Percentiles rank a stretch among this genome's conserved stretches.
phyloP scores from a whole-genome alignment of 768 basidiomycete species.

The Mycena sanguinolenta region DNA sequence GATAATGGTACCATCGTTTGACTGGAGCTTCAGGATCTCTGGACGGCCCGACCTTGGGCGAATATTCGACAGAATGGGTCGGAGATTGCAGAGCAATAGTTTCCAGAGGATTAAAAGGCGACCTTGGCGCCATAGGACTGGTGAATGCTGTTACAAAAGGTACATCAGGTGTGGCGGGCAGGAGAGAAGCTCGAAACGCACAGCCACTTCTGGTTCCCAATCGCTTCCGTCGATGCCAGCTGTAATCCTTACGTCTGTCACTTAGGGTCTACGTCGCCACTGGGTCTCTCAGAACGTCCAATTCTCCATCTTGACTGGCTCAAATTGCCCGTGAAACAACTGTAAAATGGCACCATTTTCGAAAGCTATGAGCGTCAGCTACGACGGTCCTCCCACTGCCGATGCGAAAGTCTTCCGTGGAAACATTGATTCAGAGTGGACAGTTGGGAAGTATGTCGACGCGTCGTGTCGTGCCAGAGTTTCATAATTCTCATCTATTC shows the following conservation, averaged over 20 bases:
- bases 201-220: too few species aligned
- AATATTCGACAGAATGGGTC: slow-evolving; percentile 31
- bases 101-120: slow-evolving; percentile 34
- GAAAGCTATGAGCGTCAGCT: slow-evolving; percentile 48
- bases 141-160: slow-evolving; percentile 12
- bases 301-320: too few species aligned
- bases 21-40: slow-evolving; percentile 49
- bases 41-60: slow-evolving; percentile 34
- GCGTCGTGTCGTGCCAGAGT: background rate
- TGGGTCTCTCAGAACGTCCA: too few species aligned
- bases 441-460: slow-evolving; percentile 56
- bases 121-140: slow-evolving; percentile 24
- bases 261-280: too few species aligned
- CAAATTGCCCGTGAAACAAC: too few species aligned
- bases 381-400: slow-evolving; percentile 14
- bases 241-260: too few species aligned
- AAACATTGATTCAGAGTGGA: slow-evolving; percentile 61
- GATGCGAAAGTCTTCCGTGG: slow-evolving; percentile 50
- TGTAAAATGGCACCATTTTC: slow-evolving; percentile 55
- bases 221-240: too few species aligned
- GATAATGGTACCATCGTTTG: slow-evolving; percentile 69
- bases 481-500: background rate
- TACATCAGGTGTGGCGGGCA: slow-evolving; percentile 13
- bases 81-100: slow-evolving; percentile 31
- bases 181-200: background rate